These are phyloP conservation scores for Punica granatum DNA, from an alignment of 345 rosid species.

Conservation along the genomic window DNA sequence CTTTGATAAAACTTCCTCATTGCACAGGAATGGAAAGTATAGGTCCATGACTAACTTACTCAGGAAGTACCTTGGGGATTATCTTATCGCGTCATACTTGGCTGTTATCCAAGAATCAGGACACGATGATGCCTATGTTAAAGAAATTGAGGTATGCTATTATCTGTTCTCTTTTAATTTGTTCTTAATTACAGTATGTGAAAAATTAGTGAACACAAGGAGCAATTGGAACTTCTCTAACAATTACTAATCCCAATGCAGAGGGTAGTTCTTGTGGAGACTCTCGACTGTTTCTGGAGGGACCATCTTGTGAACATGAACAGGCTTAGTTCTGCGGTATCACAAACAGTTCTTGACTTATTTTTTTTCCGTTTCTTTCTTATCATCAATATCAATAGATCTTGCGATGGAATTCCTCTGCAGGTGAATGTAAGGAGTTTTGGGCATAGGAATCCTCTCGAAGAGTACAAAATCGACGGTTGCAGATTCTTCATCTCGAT, in stretches of 20 bases:
- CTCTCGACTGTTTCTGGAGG: slow-evolving; percentile 85
- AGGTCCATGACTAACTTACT: slow-evolving; percentile 49
- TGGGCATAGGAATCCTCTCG: slow-evolving; percentile 96
- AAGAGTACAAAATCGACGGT: slow-evolving; percentile 96
- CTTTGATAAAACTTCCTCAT: background rate
- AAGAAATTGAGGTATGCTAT: slow-evolving; percentile 74
- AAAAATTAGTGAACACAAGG: background rate
- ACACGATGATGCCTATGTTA: slow-evolving; percentile 63
- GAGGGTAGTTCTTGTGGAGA: slow-evolving; percentile 87
- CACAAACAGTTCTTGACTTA: slow-evolving; percentile 4
- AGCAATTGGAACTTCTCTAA: background rate
- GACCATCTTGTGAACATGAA: slow-evolving; percentile 95
- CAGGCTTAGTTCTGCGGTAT: slow-evolving; percentile 88
- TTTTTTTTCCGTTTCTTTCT: background rate
- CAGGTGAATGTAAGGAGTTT: slow-evolving; percentile 92
- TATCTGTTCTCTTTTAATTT: background rate
- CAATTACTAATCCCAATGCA: slow-evolving; percentile 18
- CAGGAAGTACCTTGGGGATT: slow-evolving; percentile 85
- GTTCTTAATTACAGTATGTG: background rate
- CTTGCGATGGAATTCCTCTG: slow-evolving; percentile 17
- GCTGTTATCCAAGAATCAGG: slow-evolving; percentile 60
- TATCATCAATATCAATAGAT: slow-evolving; percentile 1
- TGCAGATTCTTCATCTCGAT: slow-evolving; percentile 92
- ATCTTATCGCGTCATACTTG: slow-evolving; percentile 72
- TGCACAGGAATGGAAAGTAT: slow-evolving; percentile 60